A percentile compares a stretch with the other conserved stretches of the same genome.
Conservation (phyloP, 768 basidiomycete species). For the Suillus placidus region DNA sequence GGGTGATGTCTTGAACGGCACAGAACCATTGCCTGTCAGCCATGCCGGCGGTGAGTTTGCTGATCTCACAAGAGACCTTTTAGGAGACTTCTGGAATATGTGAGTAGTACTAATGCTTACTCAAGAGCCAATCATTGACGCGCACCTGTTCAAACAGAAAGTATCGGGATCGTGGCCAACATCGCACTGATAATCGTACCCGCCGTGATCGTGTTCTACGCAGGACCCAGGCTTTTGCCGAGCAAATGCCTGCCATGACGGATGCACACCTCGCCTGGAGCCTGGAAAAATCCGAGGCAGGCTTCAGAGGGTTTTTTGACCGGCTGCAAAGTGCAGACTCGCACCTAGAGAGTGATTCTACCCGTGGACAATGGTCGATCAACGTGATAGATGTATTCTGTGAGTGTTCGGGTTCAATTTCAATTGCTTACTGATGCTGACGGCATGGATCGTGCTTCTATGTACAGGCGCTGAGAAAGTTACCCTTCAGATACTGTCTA, state of each 20-base stretch:
- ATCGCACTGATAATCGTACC: not conserved
- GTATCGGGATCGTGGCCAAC: no score
- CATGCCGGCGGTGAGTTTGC: conserved; percentile 14
- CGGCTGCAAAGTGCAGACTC: not conserved
- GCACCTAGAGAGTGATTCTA: not conserved
- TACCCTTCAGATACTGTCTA: not conserved
- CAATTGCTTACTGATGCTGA: no score
- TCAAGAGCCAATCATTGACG: not conserved
- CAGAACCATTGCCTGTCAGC: not conserved
- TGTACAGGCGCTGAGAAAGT: not conserved
- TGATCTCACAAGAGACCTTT: conserved; percentile 5
- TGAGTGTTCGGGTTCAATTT: not conserved
- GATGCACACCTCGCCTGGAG: conserved; percentile 13
- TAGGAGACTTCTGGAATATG: conserved; percentile 9
- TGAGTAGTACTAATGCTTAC: not conserved
- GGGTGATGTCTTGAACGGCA: conserved; percentile 4
- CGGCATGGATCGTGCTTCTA: not conserved
- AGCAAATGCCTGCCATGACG: conserved; percentile 4
- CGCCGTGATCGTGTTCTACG: not conserved
- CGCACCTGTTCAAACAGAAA: not conserved
- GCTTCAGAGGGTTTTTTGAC: not conserved
- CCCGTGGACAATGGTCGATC: not conserved
- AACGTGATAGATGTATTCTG: conserved; percentile 6
- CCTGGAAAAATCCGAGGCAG: not conserved
- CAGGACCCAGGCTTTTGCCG: not conserved